These are phyloP conservation scores for Monoraphidium neglectum DNA, from an alignment of 139 green algal genomes.

Conservation along the genomic window DNA sequence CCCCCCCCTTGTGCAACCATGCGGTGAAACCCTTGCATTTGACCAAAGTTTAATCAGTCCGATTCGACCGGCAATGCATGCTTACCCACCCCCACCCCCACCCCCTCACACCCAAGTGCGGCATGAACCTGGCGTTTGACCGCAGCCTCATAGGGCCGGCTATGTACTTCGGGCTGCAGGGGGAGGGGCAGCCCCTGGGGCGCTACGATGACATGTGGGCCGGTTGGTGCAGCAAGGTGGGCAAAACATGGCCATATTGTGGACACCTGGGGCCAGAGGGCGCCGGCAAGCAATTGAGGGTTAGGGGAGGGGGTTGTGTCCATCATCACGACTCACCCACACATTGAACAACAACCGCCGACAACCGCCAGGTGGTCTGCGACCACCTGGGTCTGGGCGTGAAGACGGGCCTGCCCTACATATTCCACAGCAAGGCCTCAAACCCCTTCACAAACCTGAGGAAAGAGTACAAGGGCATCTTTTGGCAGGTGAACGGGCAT, in stretches of 20 bases:
- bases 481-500: conserved; percentile 94
- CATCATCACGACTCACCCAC: no score
- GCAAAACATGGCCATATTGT: no score
- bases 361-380: no score
- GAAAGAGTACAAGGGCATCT: conserved; percentile 99
- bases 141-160: conserved; percentile 87
- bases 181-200: conserved; percentile 94
- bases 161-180: conserved; percentile 99
- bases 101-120: conserved; percentile 99
- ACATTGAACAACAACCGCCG: no score
- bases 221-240: conserved; percentile 92
- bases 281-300: no score
- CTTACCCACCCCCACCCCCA: no score
- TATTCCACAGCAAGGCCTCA: conserved; percentile 96
- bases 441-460: conserved; percentile 97
- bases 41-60: no score
- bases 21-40: no score
- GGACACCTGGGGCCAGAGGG: no score
- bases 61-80: no score
- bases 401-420: conserved; percentile 97
- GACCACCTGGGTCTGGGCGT: conserved; percentile 93
- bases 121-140: conserved; percentile 98
- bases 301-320: no score
- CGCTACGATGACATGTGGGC: conserved; percentile 99
- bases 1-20: no score